Evolutionary conservation across 169 alveolate species (phyloP).

Genomic region (Toxoplasma gondii): DNA sequence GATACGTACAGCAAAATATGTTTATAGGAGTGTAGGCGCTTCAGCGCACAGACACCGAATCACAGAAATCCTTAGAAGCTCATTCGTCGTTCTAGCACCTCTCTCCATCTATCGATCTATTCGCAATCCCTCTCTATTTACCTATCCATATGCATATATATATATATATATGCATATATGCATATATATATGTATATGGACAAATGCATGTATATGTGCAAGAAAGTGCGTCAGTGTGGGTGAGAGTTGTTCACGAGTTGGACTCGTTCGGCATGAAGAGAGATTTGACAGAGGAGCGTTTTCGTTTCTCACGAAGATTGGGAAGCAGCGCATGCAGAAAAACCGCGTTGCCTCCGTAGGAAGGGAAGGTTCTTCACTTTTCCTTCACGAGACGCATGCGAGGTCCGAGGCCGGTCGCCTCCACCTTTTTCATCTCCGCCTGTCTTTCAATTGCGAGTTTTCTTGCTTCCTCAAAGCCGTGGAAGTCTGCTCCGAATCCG

Average conservation of each 20-base stretch:
- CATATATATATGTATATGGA: not conserved
- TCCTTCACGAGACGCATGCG: not conserved
- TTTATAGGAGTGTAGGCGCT: too few species aligned
- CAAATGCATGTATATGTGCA: not conserved
- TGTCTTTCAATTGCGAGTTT: not conserved
- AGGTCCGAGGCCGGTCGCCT: not conserved
- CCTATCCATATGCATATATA: not conserved
- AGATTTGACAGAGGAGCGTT: not conserved
- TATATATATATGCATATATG: not conserved
- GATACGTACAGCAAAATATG: too few species aligned
- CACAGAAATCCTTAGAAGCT: too few species aligned
- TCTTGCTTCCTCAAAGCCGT: conserved; percentile 35
- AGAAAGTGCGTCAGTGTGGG: not conserved
- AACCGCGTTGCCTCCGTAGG: not conserved
- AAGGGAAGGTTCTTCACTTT: not conserved
- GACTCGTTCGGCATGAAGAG: too few species aligned
- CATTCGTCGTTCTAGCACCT: too few species aligned
- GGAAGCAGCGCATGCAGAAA: not conserved
- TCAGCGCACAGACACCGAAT: too few species aligned
- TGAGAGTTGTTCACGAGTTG: not conserved
- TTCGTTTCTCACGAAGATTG: not conserved
- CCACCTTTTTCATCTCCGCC: not conserved
- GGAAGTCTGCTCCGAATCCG: conserved; percentile 13
- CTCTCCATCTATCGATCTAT: too few species aligned
- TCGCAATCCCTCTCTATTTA: too few species aligned